phyloP scores from a whole-genome alignment of 495 filamentous ascomycete species.

The Apodospora peruviana region DNA sequence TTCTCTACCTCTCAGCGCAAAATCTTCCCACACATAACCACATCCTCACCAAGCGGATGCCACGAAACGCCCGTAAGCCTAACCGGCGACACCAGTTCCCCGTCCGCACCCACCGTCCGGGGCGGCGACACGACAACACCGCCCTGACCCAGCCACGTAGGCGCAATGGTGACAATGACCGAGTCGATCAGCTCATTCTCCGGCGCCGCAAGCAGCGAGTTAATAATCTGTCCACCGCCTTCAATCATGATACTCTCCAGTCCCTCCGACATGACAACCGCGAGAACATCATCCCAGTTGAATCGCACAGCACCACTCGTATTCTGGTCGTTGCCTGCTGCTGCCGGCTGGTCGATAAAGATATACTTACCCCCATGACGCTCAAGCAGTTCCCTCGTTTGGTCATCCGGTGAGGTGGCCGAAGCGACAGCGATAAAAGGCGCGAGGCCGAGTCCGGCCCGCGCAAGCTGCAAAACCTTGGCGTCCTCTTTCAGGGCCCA shows the following conservation, averaged over 20 bases:
- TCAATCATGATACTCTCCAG: slow-evolving; percentile 83
- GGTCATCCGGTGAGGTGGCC: neutral
- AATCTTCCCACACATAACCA: slow-evolving; percentile 68
- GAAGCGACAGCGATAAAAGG: slow-evolving; percentile 60
- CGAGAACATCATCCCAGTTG: slow-evolving; percentile 59
- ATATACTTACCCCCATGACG: slow-evolving; percentile 35
- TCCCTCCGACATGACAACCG: slow-evolving; percentile 50
- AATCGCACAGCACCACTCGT: too few relatives aligned
- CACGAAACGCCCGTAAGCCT: slow-evolving; percentile 64
- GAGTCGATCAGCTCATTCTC: slow-evolving; percentile 61
- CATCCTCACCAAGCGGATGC: slow-evolving; percentile 69
- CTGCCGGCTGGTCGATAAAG: slow-evolving; percentile 7
- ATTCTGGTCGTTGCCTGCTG: neutral
- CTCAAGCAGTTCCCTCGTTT: slow-evolving; percentile 23
- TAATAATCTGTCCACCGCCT: slow-evolving; percentile 43
- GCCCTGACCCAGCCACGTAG: slow-evolving; percentile 73
- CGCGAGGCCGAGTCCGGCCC: slow-evolving; percentile 61
- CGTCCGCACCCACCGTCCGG: slow-evolving; percentile 42
- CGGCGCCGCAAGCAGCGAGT: slow-evolving; percentile 58
- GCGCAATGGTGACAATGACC: slow-evolving; percentile 79
- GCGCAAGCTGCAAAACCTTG: slow-evolving; percentile 59
- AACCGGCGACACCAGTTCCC: slow-evolving; percentile 48
- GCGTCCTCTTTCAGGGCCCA: slow-evolving; percentile 58
- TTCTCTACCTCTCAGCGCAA: neutral
- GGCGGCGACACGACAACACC: slow-evolving; percentile 68